phyloP scores from a whole-genome alignment of 164 flowering plant species.

The Vitis amurensis region DNA sequence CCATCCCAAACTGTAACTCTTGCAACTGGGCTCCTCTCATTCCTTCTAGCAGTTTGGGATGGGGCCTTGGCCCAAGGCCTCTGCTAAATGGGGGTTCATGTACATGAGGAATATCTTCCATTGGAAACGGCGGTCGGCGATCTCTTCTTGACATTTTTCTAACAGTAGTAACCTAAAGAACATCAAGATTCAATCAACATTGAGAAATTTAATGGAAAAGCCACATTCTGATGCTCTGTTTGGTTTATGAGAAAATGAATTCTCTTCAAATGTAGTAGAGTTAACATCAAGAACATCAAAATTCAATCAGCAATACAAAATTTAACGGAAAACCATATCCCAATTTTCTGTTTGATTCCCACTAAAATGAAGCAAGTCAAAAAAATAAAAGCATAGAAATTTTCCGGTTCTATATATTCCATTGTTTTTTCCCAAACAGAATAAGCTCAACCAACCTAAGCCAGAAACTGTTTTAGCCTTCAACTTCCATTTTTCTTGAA shows the following conservation, averaged over 20 bases:
- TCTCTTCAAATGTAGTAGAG: too few species aligned
- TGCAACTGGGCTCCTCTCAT: constrained; percentile 53
- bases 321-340: too few species aligned
- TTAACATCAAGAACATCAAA: neutral
- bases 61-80: constrained; percentile 53
- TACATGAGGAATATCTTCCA: constrained; percentile 40
- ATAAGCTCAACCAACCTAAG: too few species aligned
- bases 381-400: too few species aligned
- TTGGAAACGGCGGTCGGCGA: constrained; percentile 59
- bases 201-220: neutral
- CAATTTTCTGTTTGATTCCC: too few species aligned
- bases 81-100: constrained; percentile 58
- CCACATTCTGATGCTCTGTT: too few species aligned
- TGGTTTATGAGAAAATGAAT: too few species aligned
- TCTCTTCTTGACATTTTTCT: constrained; percentile 69
- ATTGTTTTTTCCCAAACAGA: too few species aligned
- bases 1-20: constrained; percentile 30
- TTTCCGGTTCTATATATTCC: too few species aligned
- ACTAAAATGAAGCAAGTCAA: too few species aligned
- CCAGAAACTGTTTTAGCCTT: too few species aligned
- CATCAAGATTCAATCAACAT: neutral
- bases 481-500: too few species aligned
- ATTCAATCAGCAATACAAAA: neutral
- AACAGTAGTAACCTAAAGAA: neutral
- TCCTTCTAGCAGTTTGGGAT: constrained; percentile 69